Percentiles rank a stretch among this genome's conserved stretches.
These are phyloP conservation scores for Fonsecaea multimorphosa DNA, from an alignment of 2,329 filamentous ascomycete genomes.

Conservation along the genomic window DNA sequence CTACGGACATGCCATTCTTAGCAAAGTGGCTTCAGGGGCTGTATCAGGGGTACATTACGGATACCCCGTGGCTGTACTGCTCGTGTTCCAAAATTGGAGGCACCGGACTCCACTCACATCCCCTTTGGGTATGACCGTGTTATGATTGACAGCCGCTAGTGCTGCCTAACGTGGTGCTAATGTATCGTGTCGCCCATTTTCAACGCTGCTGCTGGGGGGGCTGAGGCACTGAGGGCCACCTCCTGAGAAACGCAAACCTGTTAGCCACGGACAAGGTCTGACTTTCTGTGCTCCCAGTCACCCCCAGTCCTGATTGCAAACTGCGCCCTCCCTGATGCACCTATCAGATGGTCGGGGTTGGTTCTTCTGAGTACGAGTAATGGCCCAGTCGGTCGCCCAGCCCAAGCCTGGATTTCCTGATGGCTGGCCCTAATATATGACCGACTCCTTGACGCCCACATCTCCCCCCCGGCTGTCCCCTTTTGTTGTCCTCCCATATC, in stretches of 20 bases:
- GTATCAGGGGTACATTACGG: conserved; percentile 35
- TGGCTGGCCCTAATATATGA: conserved; percentile 21
- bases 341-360: conserved; percentile 23
- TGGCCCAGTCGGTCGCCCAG: conserved; percentile 3
- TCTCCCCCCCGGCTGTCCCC: conserved; percentile 13
- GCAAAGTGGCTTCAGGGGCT: conserved; percentile 24
- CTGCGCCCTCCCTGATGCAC: conserved; percentile 26
- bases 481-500: conserved; percentile 25
- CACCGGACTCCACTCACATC: background rate
- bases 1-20: conserved; percentile 38
- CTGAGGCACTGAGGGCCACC: conserved; percentile 13
- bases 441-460: conserved; percentile 8
- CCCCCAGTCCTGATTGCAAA: conserved; percentile 17
- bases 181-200: conserved; percentile 21
- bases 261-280: conserved; percentile 29
- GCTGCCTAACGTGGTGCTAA: conserved; percentile 22
- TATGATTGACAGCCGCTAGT: conserved; percentile 15
- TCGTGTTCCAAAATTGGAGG: conserved; percentile 30
- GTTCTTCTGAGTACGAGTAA: background rate
- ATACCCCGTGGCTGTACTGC: conserved; percentile 22
- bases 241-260: background rate
- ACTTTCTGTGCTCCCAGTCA: conserved; percentile 12
- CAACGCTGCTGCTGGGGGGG: conserved; percentile 10
- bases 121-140: conserved; percentile 15
- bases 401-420: background rate